Percentiles rank a stretch among this genome's conserved stretches.
These are phyloP conservation scores for Peronosclerospora sorghi DNA, from an alignment of 352 stramenopile genomes.

Conservation along the genomic window DNA sequence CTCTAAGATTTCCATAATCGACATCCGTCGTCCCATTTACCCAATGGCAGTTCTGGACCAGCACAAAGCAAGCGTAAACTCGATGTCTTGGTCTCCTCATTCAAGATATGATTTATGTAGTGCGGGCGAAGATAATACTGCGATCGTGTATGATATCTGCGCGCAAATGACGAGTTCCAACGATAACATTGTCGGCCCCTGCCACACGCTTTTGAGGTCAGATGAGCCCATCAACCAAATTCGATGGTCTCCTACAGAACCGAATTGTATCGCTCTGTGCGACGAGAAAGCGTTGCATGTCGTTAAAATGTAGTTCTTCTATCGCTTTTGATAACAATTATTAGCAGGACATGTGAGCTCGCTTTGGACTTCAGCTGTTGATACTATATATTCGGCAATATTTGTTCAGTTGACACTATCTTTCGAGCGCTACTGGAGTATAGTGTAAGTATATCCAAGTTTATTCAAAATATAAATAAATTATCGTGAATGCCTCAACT, in stretches of 20 bases:
- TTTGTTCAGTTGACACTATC: too few relatives aligned
- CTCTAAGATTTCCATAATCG: slow-evolving; percentile 89
- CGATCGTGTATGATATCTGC: slow-evolving; percentile 93
- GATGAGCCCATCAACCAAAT: slow-evolving; percentile 73
- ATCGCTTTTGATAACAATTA: neutral
- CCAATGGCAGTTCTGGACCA: slow-evolving; percentile 88
- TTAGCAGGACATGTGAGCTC: too few relatives aligned
- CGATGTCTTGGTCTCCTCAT: slow-evolving; percentile 94
- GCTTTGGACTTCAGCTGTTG: too few relatives aligned
- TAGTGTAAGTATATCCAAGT: too few relatives aligned
- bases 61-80: slow-evolving; percentile 90
- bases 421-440: too few relatives aligned
- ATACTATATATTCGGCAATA: too few relatives aligned
- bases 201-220: slow-evolving; percentile 49
- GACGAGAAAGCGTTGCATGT: slow-evolving; percentile 95
- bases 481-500: too few relatives aligned
- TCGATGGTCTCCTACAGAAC: slow-evolving; percentile 87
- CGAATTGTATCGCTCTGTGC: slow-evolving; percentile 92
- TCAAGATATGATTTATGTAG: slow-evolving; percentile 91
- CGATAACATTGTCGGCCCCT: slow-evolving; percentile 14
- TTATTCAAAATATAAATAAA: too few relatives aligned
- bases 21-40: slow-evolving; percentile 87
- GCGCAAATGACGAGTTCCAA: slow-evolving; percentile 20
- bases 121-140: slow-evolving; percentile 89
- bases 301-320: slow-evolving; percentile 49